Evolutionary conservation across 2,329 filamentous ascomycete species (phyloP).

Genomic region (Aspergillus amoenus): DNA sequence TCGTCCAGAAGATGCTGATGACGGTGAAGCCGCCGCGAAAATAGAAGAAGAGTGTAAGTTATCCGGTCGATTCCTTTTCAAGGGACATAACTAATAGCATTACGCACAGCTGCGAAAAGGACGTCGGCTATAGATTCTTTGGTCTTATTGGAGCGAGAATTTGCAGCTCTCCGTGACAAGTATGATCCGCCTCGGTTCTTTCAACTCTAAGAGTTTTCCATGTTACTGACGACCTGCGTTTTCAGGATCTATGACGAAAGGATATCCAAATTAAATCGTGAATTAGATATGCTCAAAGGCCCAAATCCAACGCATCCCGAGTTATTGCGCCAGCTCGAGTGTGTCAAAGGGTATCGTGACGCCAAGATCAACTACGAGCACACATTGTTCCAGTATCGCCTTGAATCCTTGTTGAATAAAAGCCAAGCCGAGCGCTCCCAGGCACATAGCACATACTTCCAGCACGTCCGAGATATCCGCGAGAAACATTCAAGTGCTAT

Average conservation of each 20-base stretch:
- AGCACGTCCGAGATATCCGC: slow-evolving; percentile 77
- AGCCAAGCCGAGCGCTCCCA: slow-evolving; percentile 81
- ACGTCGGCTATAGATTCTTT: slow-evolving; percentile 77
- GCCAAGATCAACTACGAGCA: slow-evolving; percentile 77
- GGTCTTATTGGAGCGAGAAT: slow-evolving; percentile 80
- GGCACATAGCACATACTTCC: slow-evolving; percentile 86
- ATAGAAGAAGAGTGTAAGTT: slow-evolving; percentile 53
- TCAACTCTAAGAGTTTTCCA: neutral
- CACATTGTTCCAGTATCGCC: slow-evolving; percentile 70
- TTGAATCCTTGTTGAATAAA: slow-evolving; percentile 69
- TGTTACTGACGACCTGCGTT: slow-evolving; percentile 14
- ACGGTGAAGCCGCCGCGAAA: slow-evolving; percentile 46
- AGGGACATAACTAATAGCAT: neutral
- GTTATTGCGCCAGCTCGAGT: slow-evolving; percentile 85
- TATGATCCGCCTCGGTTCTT: slow-evolving; percentile 29
- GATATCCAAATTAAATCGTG: slow-evolving; percentile 73
- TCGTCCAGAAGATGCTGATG: slow-evolving; percentile 47
- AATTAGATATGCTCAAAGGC: slow-evolving; percentile 60
- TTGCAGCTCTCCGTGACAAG: slow-evolving; percentile 74
- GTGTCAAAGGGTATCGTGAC: slow-evolving; percentile 76
- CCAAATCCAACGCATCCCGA: slow-evolving; percentile 76
- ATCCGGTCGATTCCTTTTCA: neutral
- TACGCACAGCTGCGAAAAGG: slow-evolving; percentile 67
- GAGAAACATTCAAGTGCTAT: slow-evolving; percentile 77
- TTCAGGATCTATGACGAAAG: slow-evolving; percentile 84